Evolutionary conservation across 441 rosid species (phyloP), one percentile per base, ranked within the genome.

Genomic region (Adansonia gregorii): DNA sequence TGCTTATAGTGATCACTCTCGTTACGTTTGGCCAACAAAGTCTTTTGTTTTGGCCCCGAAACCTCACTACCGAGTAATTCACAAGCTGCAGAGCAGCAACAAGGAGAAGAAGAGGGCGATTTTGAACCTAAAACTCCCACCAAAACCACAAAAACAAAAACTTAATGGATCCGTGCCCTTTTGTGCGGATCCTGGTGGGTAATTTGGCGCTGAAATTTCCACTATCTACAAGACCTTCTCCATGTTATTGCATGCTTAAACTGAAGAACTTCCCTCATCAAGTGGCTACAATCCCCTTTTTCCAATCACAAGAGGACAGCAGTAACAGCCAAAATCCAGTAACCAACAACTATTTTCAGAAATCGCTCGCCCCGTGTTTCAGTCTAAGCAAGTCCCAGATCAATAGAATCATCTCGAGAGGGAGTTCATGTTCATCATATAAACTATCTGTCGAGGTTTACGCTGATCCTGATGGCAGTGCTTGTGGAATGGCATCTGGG

Each of bases 81-180:
- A 35, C 41, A 35, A 35, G 41, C 41, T 35, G 41, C 41, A 4
- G 41, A 35, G 41, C 41, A 35, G 41, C 41, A 35, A 35, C 41
- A 35, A 35, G 41, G 41, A 35, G 41, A 35, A 35, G 41, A 35
- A 35, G 41, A 35, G 41, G 4, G 41, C 41, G 6, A 35, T 35
- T 35, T 35, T 35, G 6, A 35, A 35, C 41, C 41, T 35, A 35
- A 35, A 35, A 5, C 41, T 35, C 41, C 41, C 41, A 35, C 11
- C 6, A 6, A 14, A 20, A 63, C 52, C 11, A 0, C 27, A 2
- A 65, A 20, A 6, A 64, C 12, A 27, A 27, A 3, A 61, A 12
- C 20, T 11, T 60, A 10, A 89, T 91, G 95, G 95, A 91, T 91
- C 95, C 95, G 66, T 91, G 95, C 82, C 85, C 92, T 2, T 89